Conservation (phyloP, 352 stramenopile species). For the Albugo candida region DNA sequence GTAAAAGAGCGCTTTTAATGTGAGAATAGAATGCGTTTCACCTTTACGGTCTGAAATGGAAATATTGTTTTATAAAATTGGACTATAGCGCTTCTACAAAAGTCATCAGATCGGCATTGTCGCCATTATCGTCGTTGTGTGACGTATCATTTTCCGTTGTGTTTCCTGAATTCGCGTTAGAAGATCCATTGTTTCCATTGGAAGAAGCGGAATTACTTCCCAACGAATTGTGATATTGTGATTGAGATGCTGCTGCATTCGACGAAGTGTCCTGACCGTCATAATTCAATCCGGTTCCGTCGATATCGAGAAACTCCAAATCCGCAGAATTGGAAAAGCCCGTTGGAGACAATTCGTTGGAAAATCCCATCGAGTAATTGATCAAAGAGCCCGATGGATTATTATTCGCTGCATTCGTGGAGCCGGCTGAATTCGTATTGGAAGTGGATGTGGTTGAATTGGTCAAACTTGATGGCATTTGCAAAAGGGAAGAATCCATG, state of each 20-base stretch:
- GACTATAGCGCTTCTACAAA: slow-evolving; percentile 45
- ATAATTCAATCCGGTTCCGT: slow-evolving; percentile 25
- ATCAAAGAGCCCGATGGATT: slow-evolving; percentile 13
- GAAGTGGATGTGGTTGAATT: slow-evolving; percentile 1
- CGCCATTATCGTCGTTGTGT: slow-evolving; percentile 19
- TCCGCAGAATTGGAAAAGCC: slow-evolving; percentile 39
- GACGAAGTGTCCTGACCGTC: slow-evolving; percentile 16
- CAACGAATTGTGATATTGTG: neutral
- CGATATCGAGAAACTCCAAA: slow-evolving; percentile 42
- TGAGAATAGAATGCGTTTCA: no score
- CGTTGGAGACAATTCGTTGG: slow-evolving; percentile 37
- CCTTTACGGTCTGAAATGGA: no score
- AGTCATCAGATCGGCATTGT: slow-evolving; percentile 44
- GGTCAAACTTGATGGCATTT: slow-evolving; percentile 31
- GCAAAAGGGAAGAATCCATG: slow-evolving; percentile 32
- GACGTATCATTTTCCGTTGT: slow-evolving; percentile 9
- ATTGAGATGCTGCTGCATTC: neutral
- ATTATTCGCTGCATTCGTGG: neutral
- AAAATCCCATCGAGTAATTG: slow-evolving; percentile 32
- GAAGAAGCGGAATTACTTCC: slow-evolving; percentile 1
- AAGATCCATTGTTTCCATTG: slow-evolving; percentile 7
- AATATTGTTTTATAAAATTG: neutral
- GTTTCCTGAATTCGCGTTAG: slow-evolving; percentile 10
- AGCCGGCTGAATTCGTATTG: neutral
- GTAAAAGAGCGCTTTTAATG: no score